Conservation (phyloP, 257 asterid species). For the Solanum dulcamara region DNA sequence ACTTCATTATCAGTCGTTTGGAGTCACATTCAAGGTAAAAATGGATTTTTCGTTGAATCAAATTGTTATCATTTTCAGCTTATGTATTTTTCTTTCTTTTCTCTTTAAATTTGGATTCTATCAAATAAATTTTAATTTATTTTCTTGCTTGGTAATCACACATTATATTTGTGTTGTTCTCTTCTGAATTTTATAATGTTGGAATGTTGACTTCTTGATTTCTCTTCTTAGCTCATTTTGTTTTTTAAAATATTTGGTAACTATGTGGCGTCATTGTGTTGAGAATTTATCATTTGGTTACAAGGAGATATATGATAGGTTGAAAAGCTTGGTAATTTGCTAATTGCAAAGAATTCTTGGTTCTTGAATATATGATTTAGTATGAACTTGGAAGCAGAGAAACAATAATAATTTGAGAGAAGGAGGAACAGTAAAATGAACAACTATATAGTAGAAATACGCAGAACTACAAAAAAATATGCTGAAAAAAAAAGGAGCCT, state of each 20-base stretch:
- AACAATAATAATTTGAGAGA: not conserved
- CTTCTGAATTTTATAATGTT: not conserved
- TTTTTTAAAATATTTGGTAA: not conserved
- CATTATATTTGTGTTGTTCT: too few relatives aligned
- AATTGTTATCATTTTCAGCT: too few relatives aligned
- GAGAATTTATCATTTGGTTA: not conserved
- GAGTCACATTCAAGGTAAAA: too few relatives aligned
- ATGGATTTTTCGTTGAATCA: too few relatives aligned
- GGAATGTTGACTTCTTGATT: not conserved
- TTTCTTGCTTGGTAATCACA: too few relatives aligned
- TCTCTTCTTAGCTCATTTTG: not conserved
- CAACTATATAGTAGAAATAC: too few relatives aligned
- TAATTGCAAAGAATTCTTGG: not conserved
- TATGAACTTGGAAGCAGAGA: not conserved
- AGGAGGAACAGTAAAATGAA: not conserved
- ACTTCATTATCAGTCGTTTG: too few relatives aligned
- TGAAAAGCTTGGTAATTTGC: not conserved
- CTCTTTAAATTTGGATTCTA: too few relatives aligned
- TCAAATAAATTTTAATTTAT: too few relatives aligned
- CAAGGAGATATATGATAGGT: not conserved
- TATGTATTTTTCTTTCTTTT: too few relatives aligned
- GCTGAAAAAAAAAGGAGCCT: too few relatives aligned
- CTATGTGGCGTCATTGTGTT: not conserved
- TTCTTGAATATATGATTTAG: not conserved
- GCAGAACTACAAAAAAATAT: too few relatives aligned